These are phyloP conservation scores for Excoecaria cochinchinensis DNA, from an alignment of 345 rosid species.

Conservation along the genomic window DNA sequence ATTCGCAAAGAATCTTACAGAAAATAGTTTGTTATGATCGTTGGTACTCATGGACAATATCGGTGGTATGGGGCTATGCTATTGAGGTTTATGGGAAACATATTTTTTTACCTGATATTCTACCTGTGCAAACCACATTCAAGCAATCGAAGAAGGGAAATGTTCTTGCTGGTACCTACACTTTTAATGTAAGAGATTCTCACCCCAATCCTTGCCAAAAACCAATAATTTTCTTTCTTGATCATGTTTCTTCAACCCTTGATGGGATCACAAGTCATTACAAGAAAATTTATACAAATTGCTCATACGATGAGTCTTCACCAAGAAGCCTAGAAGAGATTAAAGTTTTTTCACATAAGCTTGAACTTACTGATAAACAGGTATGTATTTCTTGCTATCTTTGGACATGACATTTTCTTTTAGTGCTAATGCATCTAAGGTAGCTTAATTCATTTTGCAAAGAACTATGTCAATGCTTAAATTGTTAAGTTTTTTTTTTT, in stretches of 20 bases:
- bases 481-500: no score
- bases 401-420: not conserved
- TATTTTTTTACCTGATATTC: slow-evolving; percentile 36
- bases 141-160: slow-evolving; percentile 51
- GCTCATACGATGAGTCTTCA: slow-evolving; percentile 45
- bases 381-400: slow-evolving; percentile 39
- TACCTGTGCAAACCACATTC: slow-evolving; percentile 62
- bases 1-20: slow-evolving; percentile 67
- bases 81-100: slow-evolving; percentile 59
- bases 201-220: slow-evolving; percentile 65
- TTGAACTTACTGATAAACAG: slow-evolving; percentile 53
- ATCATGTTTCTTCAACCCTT: slow-evolving; percentile 25
- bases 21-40: slow-evolving; percentile 81
- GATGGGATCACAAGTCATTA: slow-evolving; percentile 46
- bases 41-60: slow-evolving; percentile 76
- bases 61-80: slow-evolving; percentile 82
- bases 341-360: slow-evolving; percentile 56
- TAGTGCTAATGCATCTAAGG: no score
- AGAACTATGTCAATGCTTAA: no score
- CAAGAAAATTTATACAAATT: slow-evolving; percentile 45
- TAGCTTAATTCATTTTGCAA: no score
- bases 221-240: slow-evolving; percentile 66
- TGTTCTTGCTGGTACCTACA: slow-evolving; percentile 39
- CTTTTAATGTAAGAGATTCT: slow-evolving; percentile 50
- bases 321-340: slow-evolving; percentile 63